Conservation (phyloP, 2,329 filamentous ascomycete genomes). For the Rhexocercosporidium sp. region DNA sequence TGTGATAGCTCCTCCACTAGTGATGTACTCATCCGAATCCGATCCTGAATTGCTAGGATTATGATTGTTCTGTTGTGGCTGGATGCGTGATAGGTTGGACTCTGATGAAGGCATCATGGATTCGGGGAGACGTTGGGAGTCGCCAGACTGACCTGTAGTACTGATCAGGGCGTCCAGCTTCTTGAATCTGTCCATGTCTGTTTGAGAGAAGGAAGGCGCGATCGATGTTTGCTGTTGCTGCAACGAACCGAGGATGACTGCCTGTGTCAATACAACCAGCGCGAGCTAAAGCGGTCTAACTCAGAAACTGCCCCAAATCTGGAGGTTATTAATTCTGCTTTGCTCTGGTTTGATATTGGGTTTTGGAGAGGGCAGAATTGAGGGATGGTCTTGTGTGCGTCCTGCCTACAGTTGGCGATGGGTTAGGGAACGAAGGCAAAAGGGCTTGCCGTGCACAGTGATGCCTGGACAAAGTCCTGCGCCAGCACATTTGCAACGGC, state of each 20-base stretch:
- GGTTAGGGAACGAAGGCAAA: too few relatives aligned
- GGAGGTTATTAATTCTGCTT: too few relatives aligned
- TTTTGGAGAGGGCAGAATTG: neutral
- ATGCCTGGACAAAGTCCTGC: too few relatives aligned
- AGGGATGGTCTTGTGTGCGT: neutral
- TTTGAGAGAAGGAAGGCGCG: neutral
- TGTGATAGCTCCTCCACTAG: constrained; percentile 2
- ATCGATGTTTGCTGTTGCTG: neutral
- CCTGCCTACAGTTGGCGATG: too few relatives aligned
- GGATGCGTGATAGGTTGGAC: neutral
- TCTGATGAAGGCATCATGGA: constrained; percentile 13
- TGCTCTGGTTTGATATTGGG: too few relatives aligned
- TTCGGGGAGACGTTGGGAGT: neutral
- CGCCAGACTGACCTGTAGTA: neutral
- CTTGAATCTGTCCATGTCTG: constrained; percentile 28
- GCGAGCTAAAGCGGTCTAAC: neutral
- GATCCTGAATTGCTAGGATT: constrained; percentile 27
- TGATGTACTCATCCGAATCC: constrained; percentile 31
- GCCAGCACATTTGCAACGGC: too few relatives aligned
- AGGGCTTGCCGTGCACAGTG: too few relatives aligned
- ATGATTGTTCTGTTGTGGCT: constrained; percentile 6
- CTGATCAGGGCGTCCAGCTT: constrained; percentile 26
- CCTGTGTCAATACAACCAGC: neutral
- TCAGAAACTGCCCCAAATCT: too few relatives aligned
- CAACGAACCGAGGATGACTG: neutral